Conservation (phyloP, 805 yeast genomes). For the Yamadazyma akitaensis region DNA sequence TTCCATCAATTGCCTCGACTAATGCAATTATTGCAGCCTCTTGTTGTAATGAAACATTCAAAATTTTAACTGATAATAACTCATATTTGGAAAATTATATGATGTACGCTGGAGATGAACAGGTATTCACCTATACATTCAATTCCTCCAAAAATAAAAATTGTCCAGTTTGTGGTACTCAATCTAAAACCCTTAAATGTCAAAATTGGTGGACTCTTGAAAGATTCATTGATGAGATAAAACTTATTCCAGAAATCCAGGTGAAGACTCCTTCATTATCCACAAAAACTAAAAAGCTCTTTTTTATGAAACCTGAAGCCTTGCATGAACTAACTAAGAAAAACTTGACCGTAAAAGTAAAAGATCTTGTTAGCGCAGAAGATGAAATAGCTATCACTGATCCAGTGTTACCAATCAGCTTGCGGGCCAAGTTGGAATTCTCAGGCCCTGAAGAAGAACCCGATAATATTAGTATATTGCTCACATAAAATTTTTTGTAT, state of each 20-base stretch:
- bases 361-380: slow-evolving; percentile 35
- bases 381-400: slow-evolving; percentile 56
- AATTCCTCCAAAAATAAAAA: slow-evolving; percentile 54
- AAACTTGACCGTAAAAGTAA: slow-evolving; percentile 36
- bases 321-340: slow-evolving; percentile 44
- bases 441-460: slow-evolving; percentile 26
- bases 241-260: slow-evolving; percentile 27
- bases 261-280: slow-evolving; percentile 46
- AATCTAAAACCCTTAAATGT: slow-evolving; percentile 22
- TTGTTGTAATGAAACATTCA: slow-evolving; percentile 83
- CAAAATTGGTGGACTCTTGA: slow-evolving; percentile 34
- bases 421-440: slow-evolving; percentile 23
- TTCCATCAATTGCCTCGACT: slow-evolving; percentile 93
- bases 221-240: slow-evolving; percentile 42
- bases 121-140: slow-evolving; percentile 73
- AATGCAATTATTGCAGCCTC: slow-evolving; percentile 90
- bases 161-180: slow-evolving; percentile 76
- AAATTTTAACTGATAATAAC: slow-evolving; percentile 66
- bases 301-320: slow-evolving; percentile 45
- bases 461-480: slow-evolving; percentile 11
- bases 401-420: slow-evolving; percentile 46
- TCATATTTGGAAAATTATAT: slow-evolving; percentile 72
- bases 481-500: background rate
- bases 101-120: slow-evolving; percentile 83
- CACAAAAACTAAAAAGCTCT: slow-evolving; percentile 37